Evolutionary conservation across 208 protist species (phyloP), one percentile per base, ranked within the genome.

Genomic region (Giardia muris): DNA sequence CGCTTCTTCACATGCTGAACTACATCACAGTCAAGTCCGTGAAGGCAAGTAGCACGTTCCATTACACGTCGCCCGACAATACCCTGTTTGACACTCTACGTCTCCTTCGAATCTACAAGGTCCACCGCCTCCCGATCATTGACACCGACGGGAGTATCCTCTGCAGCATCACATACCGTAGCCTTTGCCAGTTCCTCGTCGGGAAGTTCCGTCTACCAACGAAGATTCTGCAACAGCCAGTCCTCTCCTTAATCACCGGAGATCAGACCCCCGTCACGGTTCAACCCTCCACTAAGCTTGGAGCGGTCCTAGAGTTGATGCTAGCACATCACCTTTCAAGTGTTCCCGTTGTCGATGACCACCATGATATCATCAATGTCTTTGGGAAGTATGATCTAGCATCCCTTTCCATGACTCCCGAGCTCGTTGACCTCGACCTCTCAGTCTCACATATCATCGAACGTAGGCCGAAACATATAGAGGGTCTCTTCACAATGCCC

Each of bases 121-220:
- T 89, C 4, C 86, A 89, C 42, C n/a, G 86, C n/a, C 42, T 89
- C 19, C 86, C 86, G 45, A 89, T 89, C 4, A 89, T 89, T 89
- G 86, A 89, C 45, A 43, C n/a, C 42, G 86, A 43, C 45, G 86
- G 86, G 4, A 46, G 22, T 46, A 43, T 89, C 45, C 4, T 89
- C 19, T 10, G 22, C 19, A 89, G 22, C 42, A 46, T 89, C 4
- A 89, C 86, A 46, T 89, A 89, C 42, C 4, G 86, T 4, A 46
- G 22, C 4, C 4, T 89, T 89, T 89, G 86, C 42, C n/a, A 44
- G 45, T 89, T 89, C 45, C 42, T 89, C 4, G 86, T 89, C 42
- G 4, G 22, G 4, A 89, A 89, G 42, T 89, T 89, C 86, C 4
- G 86, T 4, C 45, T 89, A 4, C 22, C 4, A 44, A 46, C 86